phyloP scores from a whole-genome alignment of 139 green algal species.

The Chlamydomonas incerta region DNA sequence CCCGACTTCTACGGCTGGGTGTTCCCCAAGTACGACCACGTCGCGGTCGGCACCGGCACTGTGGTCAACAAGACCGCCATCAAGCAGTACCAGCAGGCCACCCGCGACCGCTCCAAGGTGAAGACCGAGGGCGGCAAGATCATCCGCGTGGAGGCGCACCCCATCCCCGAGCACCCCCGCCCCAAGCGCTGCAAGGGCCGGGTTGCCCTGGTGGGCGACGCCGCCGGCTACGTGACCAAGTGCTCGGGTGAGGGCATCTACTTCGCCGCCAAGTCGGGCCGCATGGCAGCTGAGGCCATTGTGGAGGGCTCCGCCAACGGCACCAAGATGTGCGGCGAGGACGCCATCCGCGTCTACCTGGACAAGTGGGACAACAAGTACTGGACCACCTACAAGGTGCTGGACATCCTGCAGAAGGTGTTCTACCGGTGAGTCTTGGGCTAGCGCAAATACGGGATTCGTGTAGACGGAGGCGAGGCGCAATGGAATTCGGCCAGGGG shows the following conservation, averaged over 20 bases:
- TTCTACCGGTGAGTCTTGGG: constrained; percentile 74
- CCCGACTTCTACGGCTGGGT: constrained; percentile 98
- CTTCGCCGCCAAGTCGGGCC: constrained; percentile 98
- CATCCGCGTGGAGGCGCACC: constrained; percentile 98
- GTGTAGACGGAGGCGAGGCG: no score
- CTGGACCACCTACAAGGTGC: constrained; percentile 99
- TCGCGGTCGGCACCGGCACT: constrained; percentile 98
- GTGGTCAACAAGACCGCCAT: constrained; percentile 99
- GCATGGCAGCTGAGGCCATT: constrained; percentile 98
- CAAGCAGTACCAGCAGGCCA: constrained; percentile 99
- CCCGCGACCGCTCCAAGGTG: constrained; percentile 76
- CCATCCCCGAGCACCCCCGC: constrained; percentile 97
- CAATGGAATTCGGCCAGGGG: no score
- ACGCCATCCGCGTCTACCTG: constrained; percentile 92
- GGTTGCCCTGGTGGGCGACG: constrained; percentile 94
- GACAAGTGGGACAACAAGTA: constrained; percentile 99
- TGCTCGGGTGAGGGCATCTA: constrained; percentile 99
- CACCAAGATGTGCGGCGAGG: constrained; percentile 90
- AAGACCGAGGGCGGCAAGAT: constrained; percentile 98
- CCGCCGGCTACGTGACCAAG: constrained; percentile 98
- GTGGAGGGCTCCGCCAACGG: constrained; percentile 79
- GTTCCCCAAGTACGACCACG: constrained; percentile 99
- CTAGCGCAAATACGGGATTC: no score
- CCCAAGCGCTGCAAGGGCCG: constrained; percentile 85
- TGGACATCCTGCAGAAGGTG: constrained; percentile 99